Evolutionary conservation across 805 yeast species (phyloP), one percentile per base, ranked within the genome.

Genomic region (Jamesozyma hellenica): DNA sequence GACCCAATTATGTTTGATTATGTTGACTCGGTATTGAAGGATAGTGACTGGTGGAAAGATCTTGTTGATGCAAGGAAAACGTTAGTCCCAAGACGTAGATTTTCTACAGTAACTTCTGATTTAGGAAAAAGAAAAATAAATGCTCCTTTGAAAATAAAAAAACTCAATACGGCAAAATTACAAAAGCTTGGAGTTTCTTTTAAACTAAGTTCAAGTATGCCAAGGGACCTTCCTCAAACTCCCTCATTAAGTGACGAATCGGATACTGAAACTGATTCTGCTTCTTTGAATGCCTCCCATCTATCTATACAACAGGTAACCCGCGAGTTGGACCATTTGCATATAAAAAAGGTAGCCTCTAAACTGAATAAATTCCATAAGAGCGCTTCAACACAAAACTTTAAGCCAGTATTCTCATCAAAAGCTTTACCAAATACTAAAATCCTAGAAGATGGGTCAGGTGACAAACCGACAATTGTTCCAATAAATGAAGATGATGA

Each of bases 1-100:
- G 70, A 62, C 21, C 60, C 56, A 14, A 70, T 58, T 44, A 57
- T 48, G 27, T 51, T 65, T 17, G 71, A 68, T 1, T 66, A 64
- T 21, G 74, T 87, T 8, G 72, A 79, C 35, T 46, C 52, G 12
- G 56, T 66, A 0, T 60, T 90, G 36, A 64, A 64, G 17, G 63
- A 68, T n/a, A 88, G 82, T 41, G 80, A 75, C 38, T 90, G 97
- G 96, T 92, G 96, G 96, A 63, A 63, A 34, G 79, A 79, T 41
- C 63, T 86, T 39, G 64, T 68, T 28, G 74, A 70, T 34, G 78
- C 82, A 0, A 70, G 96, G 42, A 54, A 60, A 4, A 56, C 62
- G 3, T 43, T 51, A 30, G 48, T 41, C 32, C 53, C 58, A 18
- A 47, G 43, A 30, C 50, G 45, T 49, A 46, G 56, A 41, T 65